Evolutionary conservation across 2,329 filamentous ascomycete genomes (phyloP), one percentile per base, ranked within the genome.

Genomic region (Didymosphaeria variabile): DNA sequence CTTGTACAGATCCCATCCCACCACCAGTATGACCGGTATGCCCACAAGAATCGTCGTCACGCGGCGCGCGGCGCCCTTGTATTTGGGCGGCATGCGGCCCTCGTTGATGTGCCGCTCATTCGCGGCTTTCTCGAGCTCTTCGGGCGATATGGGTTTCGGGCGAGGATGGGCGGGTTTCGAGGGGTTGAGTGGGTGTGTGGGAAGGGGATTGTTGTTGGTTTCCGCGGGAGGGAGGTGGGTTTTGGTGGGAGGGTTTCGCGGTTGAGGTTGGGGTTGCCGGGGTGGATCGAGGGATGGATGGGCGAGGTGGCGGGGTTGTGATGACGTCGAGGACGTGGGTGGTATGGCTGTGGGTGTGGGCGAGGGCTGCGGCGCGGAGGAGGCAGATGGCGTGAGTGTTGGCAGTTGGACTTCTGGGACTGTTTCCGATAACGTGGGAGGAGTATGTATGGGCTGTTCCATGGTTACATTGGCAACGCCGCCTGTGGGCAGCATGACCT

Each of bases 1-100:
- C 45, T 67, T 57, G 46, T 70, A 77, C 59, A 79, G 42, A 54
- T 78, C 73, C 23, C 64, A 76, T 21, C 76, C 70, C 34, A 72
- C 64, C 23, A 79, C 76, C 12, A 78, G 31, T 0, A 76, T 63
- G 34, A 79, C 57, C 1, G 77, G 77, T 34, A 77, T 58, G 10
- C 71, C 73, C 9, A 79, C 76, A 6, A 79, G 77, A 6, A 79
- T 75, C 13, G 69, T 67, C 34, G 70, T 74, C 1, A 78, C 66
- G 0, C 74, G 59, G 2, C 76, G 63, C 49, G 69, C 72, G 1
- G 73, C 72, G 4, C 70, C 67, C 54, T 72, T 72, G 67, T 79
- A 79, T 46, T 77, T 75, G 1, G 62, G 51, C 19, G 72, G 71
- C 21, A 77, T 55, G 6, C 61, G 58, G 12, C 64, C 67, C 38